Evolutionary conservation across 768 basidiomycete genomes (phyloP).

Genomic region (Rhodosporidiobolus odoratus): DNA sequence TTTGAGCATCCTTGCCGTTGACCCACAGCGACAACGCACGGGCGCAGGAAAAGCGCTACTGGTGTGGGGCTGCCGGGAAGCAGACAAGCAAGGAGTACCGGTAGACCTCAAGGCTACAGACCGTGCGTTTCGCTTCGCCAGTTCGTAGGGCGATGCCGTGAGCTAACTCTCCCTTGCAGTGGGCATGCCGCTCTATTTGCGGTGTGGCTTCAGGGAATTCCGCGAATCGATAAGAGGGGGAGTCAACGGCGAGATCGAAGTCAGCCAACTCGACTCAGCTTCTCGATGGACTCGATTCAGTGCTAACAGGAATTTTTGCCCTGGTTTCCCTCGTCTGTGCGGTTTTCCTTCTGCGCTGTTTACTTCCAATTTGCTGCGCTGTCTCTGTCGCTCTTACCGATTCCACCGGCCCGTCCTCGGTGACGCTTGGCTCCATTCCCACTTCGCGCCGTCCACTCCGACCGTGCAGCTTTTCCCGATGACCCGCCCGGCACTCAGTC

Average conservation of each 20-base stretch:
- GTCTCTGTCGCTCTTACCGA: neutral
- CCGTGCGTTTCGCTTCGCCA: neutral
- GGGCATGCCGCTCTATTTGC: neutral
- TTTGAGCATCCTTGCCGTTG: neutral
- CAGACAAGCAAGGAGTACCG: neutral
- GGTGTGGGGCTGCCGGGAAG: neutral
- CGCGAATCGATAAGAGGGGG: neutral
- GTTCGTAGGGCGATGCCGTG: neutral
- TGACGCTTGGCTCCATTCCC: neutral
- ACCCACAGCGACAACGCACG: neutral
- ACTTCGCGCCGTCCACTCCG: neutral
- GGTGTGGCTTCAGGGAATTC: neutral
- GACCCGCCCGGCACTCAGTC: neutral
- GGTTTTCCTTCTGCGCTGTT: neutral
- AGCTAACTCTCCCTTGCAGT: neutral
- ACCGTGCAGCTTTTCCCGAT: conserved; percentile 3
- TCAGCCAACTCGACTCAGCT: too few species aligned
- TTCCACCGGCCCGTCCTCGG: too few species aligned
- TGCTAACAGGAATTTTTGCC: too few species aligned
- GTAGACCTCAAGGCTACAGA: neutral
- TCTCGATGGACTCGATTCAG: too few species aligned
- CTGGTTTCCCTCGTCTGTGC: neutral
- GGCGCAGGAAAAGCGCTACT: neutral
- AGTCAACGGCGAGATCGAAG: neutral
- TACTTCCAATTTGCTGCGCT: neutral